Evolutionary conservation across 2,329 filamentous ascomycete genomes (phyloP).

Genomic region (Didymosphaeria variabile): DNA sequence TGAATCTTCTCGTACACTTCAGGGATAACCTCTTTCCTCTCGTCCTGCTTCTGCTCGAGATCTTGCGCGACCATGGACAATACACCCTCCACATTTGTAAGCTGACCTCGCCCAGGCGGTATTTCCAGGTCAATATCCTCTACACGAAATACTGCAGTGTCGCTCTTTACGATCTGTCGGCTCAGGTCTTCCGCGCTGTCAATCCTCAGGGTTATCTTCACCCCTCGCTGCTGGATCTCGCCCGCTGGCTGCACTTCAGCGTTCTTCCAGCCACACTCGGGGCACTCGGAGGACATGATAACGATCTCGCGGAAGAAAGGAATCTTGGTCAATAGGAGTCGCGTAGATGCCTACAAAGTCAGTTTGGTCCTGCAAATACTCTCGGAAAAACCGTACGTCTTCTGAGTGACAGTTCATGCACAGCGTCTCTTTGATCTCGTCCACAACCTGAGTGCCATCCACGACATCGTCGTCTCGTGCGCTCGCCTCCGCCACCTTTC

Average conservation of each 20-base stretch:
- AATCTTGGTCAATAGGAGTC: slow-evolving; percentile 87
- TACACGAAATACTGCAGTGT: slow-evolving; percentile 84
- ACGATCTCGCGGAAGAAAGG: slow-evolving; percentile 98
- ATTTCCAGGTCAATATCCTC: slow-evolving; percentile 95
- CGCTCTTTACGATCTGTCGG: slow-evolving; percentile 91
- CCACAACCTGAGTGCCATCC: slow-evolving; percentile 58
- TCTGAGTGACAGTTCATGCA: slow-evolving; percentile 64
- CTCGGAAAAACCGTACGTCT: slow-evolving; percentile 44
- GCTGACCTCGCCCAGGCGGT: slow-evolving; percentile 86
- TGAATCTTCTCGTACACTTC: slow-evolving; percentile 82
- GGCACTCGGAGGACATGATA: slow-evolving; percentile 95
- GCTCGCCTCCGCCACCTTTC: slow-evolving; percentile 56
- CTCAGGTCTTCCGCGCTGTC: slow-evolving; percentile 78
- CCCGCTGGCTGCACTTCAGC: slow-evolving; percentile 94
- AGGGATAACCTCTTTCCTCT: slow-evolving; percentile 78
- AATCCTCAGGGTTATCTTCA: slow-evolving; percentile 82
- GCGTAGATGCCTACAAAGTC: slow-evolving; percentile 75
- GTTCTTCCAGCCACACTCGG: slow-evolving; percentile 88
- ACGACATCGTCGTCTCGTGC: slow-evolving; percentile 46
- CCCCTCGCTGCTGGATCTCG: slow-evolving; percentile 87
- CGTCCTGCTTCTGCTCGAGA: slow-evolving; percentile 81
- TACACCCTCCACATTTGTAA: slow-evolving; percentile 93
- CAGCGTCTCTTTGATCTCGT: slow-evolving; percentile 60
- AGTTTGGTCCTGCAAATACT: slow-evolving; percentile 22
- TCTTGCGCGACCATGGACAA: slow-evolving; percentile 81